Base-by-base conservation (phyloP, 148 eudicot species). In the Rhododendron ovatum region DNA sequence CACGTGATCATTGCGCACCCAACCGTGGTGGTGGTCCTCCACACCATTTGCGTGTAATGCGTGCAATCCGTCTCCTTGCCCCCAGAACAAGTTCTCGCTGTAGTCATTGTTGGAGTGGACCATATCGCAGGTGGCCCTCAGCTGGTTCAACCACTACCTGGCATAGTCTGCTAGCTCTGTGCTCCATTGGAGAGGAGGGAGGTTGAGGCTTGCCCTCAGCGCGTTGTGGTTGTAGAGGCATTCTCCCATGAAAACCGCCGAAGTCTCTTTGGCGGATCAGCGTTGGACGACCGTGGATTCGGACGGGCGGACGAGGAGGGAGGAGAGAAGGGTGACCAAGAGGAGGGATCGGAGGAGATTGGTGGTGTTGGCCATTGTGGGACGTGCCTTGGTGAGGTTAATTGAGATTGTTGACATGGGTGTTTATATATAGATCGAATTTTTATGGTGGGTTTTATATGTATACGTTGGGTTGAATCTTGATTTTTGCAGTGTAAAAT, bases 31-130 rank as follows among this genome's bases (percentile, higher is more conserved):
- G 91, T 82, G 47, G 75, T 84, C 67, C 67, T 89, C 92, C 91
- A 90, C 24, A 87, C 83, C 83, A 84, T 50, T 61, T 90, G 89
- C 61, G 90, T 89, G 53, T 89, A 87, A 87, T 89, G 89, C 86
- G 85, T 85, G 78, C 89, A 89, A 71, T 85, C 89, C 65, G 9
- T 6, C n/a, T 22, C 26, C 65, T 59, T 1, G 1, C 65, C 65
- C 65, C 65, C 65, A 59, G 5, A 59, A 59, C 65, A 59, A 22
- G 65, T 59, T 59, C n/a, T 59, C 89, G 0, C 89, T 88, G 53
- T 86, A 89, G 3, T 28, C 1, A 0, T 83, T 50, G 15, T 39
- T 33, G 0, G 88, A 89, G 59, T 89, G 90, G 13, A 84, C 48
- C 71, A 59, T 20, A 10, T 1, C 15, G 73, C 35, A 67, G 15